Conservation (phyloP, 2,329 filamentous ascomycete species). For the Lachnellula hyalina region DNA sequence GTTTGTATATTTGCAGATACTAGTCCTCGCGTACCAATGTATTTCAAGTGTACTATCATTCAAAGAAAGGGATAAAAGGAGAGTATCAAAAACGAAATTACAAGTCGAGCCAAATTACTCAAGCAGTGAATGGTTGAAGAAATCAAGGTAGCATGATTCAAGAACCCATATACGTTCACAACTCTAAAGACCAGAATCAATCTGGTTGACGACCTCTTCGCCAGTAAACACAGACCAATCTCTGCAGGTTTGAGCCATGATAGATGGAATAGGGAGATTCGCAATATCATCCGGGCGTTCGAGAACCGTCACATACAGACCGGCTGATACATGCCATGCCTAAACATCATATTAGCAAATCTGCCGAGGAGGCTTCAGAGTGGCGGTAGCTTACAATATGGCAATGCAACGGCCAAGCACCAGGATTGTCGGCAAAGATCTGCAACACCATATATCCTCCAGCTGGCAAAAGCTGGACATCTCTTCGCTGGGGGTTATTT, state of each 20-base stretch:
- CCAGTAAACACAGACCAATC: constrained; percentile 41
- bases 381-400: constrained; percentile 33
- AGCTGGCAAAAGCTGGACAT: constrained; percentile 42
- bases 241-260: constrained; percentile 48
- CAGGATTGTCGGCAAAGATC: constrained; percentile 45
- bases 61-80: too few species aligned
- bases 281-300: constrained; percentile 35
- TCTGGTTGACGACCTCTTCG: constrained; percentile 10
- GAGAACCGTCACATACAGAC: constrained; percentile 35
- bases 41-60: too few species aligned
- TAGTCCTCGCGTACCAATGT: too few species aligned
- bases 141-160: too few species aligned
- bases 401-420: constrained; percentile 47
- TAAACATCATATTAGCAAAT: neutral
- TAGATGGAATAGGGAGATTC: constrained; percentile 40
- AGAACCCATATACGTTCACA: too few species aligned
- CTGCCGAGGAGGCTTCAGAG: too few species aligned
- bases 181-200: constrained; percentile 29
- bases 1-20: too few species aligned
- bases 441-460: constrained; percentile 40
- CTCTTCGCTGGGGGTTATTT: constrained; percentile 46
- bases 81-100: too few species aligned
- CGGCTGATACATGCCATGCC: constrained; percentile 43
- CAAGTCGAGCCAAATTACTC: too few species aligned
- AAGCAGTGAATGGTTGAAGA: too few species aligned